phyloP scores from a whole-genome alignment of 176 grass and related monocot species.

The Juncus effusus region DNA sequence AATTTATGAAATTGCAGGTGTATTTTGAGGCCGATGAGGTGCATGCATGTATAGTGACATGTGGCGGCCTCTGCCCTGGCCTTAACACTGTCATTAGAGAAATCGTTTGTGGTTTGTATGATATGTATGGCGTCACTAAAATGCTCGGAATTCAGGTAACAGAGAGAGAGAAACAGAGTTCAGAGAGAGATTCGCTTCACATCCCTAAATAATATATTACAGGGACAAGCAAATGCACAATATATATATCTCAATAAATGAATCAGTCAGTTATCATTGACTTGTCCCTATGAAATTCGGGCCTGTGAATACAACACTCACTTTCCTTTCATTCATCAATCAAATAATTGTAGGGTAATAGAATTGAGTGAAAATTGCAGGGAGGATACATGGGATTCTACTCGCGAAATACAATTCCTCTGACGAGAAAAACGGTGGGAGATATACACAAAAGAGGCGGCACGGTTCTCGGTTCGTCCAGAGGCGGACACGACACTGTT shows the following conservation, averaged over 20 bases:
- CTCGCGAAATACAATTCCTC: conserved; percentile 63
- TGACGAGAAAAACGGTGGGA: conserved; percentile 70
- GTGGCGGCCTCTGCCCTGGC: conserved; percentile 93
- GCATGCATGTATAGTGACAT: conserved; percentile 92
- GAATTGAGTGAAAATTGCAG: conserved; percentile 25
- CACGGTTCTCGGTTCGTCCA: conserved; percentile 78
- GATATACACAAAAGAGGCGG: conserved; percentile 96
- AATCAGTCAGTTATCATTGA: too few species aligned
- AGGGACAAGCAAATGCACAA: too few species aligned
- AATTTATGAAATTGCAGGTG: conserved; percentile 36
- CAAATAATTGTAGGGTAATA: not conserved
- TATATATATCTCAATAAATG: too few species aligned
- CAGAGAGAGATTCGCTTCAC: too few species aligned
- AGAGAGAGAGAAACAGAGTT: too few species aligned
- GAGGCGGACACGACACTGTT: conserved; percentile 85
- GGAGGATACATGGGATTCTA: conserved; percentile 96
- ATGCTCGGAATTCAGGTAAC: conserved; percentile 81
- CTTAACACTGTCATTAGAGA: conserved; percentile 99
- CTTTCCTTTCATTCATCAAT: not conserved
- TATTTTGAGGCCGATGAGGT: conserved; percentile 91
- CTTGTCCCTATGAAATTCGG: too few species aligned
- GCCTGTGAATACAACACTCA: not conserved
- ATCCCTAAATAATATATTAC: too few species aligned
- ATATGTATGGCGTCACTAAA: conserved; percentile 90
- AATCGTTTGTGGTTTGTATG: conserved; percentile 82